Base-by-base conservation (phyloP, 352 stramenopile species). In the Phytopythium montanum region DNA sequence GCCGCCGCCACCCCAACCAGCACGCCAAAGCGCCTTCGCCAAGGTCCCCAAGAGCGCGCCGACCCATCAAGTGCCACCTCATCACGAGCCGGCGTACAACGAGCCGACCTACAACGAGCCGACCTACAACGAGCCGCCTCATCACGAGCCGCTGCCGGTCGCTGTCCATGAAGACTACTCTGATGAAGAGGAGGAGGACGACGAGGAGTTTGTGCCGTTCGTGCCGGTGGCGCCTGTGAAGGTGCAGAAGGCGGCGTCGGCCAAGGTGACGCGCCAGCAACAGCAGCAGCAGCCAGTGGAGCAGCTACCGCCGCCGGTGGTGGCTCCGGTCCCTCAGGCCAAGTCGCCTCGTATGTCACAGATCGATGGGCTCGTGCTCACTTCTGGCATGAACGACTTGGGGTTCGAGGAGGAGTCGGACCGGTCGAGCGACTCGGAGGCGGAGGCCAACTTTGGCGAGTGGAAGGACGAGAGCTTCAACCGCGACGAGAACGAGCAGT, bases 351-450 rank as follows among this genome's bases (percentile, higher is more conserved):
- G 34, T 36, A 58, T 29, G 18, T 39, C 38, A 38, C 58, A 62
- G 41, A 73, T 79, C 51, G 70, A 79, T 13, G 70, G 68, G 1
- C 56, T 79, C 28, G 68, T 76, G 33, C 69, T 81, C 50, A 77
- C 69, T 23, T 64, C 73, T 1, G 72, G 54, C 25, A 63, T 70
- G 29, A 84, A 86, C 36, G 74, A 86, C 33, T 56, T 86, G n/a
- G 74, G 74, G 34, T 79, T 81, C 44, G 76, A 86, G 18, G 73
- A 67, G 2, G 65, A 70, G 54, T 65, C 70, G 51, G 72, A 69
- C 28, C 41, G 33, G 5, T 54, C 42, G 23, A 60, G 55, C 42
- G 55, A 52, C 31, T n/a, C n/a, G n/a, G 61, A 68, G 48, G 61
- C 69, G 53, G 74, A 68, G 34, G 59, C 59, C 54, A 64, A 75